These are phyloP conservation scores for Taiozyma onychis DNA, from an alignment of 1,139 yeast genomes.

Conservation along the genomic window DNA sequence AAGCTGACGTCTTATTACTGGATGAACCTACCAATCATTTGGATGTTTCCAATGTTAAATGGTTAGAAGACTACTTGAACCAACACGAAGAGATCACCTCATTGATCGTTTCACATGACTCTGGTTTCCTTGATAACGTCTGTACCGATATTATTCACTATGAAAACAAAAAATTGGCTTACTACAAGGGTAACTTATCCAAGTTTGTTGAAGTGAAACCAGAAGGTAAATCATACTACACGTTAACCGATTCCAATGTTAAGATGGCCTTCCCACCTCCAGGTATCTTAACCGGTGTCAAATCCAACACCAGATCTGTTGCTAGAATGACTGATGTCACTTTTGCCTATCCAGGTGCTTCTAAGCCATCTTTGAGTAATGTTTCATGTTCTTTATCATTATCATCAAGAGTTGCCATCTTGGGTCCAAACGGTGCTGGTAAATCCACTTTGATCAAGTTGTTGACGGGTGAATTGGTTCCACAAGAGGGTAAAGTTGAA, in stretches of 20 bases:
- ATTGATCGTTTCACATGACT: constrained; percentile 94
- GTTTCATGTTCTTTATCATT: constrained; percentile 86
- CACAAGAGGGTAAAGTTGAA: constrained; percentile 85
- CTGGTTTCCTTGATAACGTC: constrained; percentile 91
- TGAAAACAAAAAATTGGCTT: constrained; percentile 90
- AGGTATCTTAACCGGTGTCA: constrained; percentile 93
- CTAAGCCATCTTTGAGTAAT: constrained; percentile 71
- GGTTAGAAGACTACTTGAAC: constrained; percentile 85
- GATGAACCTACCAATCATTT: constrained; percentile 99
- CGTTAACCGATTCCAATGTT: constrained; percentile 88
- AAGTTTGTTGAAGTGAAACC: constrained; percentile 90
- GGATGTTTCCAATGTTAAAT: constrained; percentile 89
- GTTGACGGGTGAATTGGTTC: constrained; percentile 86
- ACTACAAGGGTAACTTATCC: constrained; percentile 93
- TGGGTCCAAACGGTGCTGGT: constrained; percentile 99
- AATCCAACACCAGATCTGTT: constrained; percentile 91
- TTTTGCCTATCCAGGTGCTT: constrained; percentile 84
- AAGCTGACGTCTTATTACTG: constrained; percentile 87
- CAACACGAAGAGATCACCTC: constrained; percentile 86
- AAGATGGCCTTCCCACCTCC: constrained; percentile 99
- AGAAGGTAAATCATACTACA: constrained; percentile 93
- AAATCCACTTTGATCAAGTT: constrained; percentile 92
- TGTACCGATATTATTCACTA: constrained; percentile 97
- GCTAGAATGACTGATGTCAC: constrained; percentile 86
- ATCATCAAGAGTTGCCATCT: constrained; percentile 91